A percentile compares a stretch with the other conserved stretches of the same genome.
Conservation (phyloP, 441 rosid species). For the Euphorbia schlechtendalii region DNA sequence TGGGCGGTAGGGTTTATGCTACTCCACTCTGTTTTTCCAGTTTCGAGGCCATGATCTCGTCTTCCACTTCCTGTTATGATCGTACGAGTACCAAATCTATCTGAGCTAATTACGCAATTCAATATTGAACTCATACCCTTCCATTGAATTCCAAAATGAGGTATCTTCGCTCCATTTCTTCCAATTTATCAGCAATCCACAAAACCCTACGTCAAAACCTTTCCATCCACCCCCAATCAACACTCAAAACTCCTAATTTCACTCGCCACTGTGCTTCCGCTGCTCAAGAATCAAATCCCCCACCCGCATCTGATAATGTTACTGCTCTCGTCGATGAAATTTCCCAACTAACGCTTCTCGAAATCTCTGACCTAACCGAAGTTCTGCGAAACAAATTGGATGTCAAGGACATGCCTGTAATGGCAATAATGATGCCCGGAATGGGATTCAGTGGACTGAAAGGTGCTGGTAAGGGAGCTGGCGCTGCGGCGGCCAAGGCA, state of each 20-base stretch:
- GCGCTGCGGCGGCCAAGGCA: conserved; percentile 29
- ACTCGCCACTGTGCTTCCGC: conserved; percentile 29
- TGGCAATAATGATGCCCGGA: conserved; percentile 91
- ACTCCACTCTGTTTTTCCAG: background rate
- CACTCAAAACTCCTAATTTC: conserved; percentile 4
- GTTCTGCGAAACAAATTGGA: conserved; percentile 52
- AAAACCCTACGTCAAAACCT: conserved; percentile 14
- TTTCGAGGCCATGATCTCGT: background rate
- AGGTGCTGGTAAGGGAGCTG: conserved; percentile 31
- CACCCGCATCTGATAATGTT: conserved; percentile 40
- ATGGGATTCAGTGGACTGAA: conserved; percentile 45
- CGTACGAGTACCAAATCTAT: background rate
- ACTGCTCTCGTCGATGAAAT: conserved; percentile 54
- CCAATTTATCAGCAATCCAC: conserved; percentile 30
- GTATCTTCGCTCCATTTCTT: conserved; percentile 37
- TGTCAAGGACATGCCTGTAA: conserved; percentile 56
- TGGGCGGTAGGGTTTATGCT: background rate
- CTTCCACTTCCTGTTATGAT: background rate
- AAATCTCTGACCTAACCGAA: conserved; percentile 61
- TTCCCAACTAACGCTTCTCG: conserved; percentile 61
- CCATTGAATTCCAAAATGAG: conserved; percentile 28
- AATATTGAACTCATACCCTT: background rate
- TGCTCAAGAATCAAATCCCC: conserved; percentile 23
- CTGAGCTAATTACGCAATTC: background rate
- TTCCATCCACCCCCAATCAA: background rate